These are phyloP conservation scores for Epichloe scottii DNA, from an alignment of 2,329 filamentous ascomycete genomes.

Conservation along the genomic window DNA sequence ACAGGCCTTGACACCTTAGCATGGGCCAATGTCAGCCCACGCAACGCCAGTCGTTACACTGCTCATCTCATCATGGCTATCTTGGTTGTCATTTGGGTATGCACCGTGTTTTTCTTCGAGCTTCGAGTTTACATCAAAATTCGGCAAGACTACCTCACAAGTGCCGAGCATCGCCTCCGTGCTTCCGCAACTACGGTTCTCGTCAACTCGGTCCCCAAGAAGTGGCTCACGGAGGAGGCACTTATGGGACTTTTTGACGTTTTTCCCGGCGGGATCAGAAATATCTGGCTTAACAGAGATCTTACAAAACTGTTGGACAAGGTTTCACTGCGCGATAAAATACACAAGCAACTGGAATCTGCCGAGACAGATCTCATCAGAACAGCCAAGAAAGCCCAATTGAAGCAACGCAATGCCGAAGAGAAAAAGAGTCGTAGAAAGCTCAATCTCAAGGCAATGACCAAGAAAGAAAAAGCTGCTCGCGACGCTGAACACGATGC, in stretches of 20 bases:
- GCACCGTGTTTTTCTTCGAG: constrained; percentile 76
- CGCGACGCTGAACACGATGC: constrained; percentile 36
- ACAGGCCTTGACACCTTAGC: constrained; percentile 70
- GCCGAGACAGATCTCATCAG: constrained; percentile 80
- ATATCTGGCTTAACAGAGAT: constrained; percentile 93
- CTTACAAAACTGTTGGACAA: constrained; percentile 75
- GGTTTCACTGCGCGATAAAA: constrained; percentile 57
- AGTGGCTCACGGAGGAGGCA: constrained; percentile 79
- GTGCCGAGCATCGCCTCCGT: constrained; percentile 82
- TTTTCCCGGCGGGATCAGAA: constrained; percentile 86
- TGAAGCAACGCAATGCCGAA: constrained; percentile 51
- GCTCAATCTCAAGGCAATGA: constrained; percentile 33
- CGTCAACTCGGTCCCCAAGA: constrained; percentile 77
- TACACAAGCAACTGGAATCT: constrained; percentile 61
- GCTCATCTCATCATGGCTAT: constrained; percentile 75
- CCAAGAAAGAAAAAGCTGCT: constrained; percentile 36
- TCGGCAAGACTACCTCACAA: constrained; percentile 87
- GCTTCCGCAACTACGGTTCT: constrained; percentile 93
- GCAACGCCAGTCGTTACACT: constrained; percentile 60
- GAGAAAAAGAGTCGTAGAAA: constrained; percentile 52
- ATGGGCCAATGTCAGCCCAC: constrained; percentile 70
- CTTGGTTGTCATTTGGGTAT: constrained; percentile 69
- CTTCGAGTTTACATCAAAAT: constrained; percentile 81
- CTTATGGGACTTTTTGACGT: constrained; percentile 82
- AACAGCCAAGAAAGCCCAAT: constrained; percentile 63